phyloP scores from a whole-genome alignment of 495 filamentous ascomycete genomes.

The Ramalina peruviana region DNA sequence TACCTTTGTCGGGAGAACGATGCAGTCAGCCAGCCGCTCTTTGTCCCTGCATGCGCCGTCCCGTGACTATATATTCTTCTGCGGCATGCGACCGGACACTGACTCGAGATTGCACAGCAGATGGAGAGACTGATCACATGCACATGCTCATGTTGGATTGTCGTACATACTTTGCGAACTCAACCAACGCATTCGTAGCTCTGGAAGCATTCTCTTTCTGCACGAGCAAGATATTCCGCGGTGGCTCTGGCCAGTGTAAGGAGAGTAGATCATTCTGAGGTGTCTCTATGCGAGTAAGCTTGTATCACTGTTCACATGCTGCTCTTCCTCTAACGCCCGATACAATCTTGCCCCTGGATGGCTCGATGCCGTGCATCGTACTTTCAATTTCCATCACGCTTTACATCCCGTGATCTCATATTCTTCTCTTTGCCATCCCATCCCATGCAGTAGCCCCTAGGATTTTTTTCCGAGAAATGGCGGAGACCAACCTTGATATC shows the following conservation, averaged over 20 bases:
- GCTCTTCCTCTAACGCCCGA: no score
- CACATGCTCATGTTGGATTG: no score
- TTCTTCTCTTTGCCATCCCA: no score
- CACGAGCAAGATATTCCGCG: slow-evolving; percentile 77
- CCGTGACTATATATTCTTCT: not conserved
- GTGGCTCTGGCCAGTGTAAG: slow-evolving; percentile 78
- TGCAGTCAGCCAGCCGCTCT: not conserved
- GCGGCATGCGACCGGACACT: no score
- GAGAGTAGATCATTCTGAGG: slow-evolving; percentile 51
- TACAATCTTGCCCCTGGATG: no score
- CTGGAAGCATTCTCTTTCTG: slow-evolving; percentile 65
- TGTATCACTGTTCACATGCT: not conserved
- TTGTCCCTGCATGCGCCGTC: not conserved
- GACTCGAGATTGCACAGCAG: not conserved
- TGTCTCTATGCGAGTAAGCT: slow-evolving; percentile 33
- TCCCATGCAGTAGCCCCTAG: no score
- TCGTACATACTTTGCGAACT: slow-evolving; percentile 50
- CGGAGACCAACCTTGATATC: slow-evolving; percentile 33
- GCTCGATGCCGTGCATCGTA: no score
- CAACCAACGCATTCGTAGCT: slow-evolving; percentile 58
- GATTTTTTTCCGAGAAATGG: no score
- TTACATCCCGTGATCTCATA: no score
- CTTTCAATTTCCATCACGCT: no score
- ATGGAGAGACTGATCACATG: not conserved
- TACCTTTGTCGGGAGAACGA: slow-evolving; percentile 35